Evolutionary conservation across 768 basidiomycete species (phyloP), one percentile per base, ranked within the genome.

Genomic region (Boletus reticulatus): DNA sequence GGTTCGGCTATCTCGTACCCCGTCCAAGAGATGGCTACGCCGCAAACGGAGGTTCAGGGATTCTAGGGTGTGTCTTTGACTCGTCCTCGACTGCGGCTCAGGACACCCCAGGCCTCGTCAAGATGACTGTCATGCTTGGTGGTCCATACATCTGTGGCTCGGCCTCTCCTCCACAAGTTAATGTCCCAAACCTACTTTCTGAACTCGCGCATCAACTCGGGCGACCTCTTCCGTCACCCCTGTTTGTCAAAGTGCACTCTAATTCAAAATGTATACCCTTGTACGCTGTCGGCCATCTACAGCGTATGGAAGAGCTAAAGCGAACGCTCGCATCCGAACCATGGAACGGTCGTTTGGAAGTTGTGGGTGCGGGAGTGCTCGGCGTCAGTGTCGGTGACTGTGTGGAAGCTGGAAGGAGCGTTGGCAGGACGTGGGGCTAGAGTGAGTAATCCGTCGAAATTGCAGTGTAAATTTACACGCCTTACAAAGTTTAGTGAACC

Each of bases 1-100:
- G 96, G 4, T 99, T 98, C 68, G 96, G 96, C 10, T 98, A 94
- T 75, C 87, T 99, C 65, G 80, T 97, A 50, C 94, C 95, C 0
- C 89, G 94, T 16, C 84, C 89, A 0, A 73, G 72, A 32, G 69
- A 69, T 6, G 86, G 78, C 20, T 88, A 90, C 60, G 63, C 71
- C n/a, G 50, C 56, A 22, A 49, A 62, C 6, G 62, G 68, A 34
- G 60, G 70, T 46, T 69, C 78, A 12, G 82, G 83, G 4, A 80
- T 90, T 19, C 79, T 98, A 0, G 96, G 96, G 13, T 85, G 87
- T 31, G 86, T 98, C 12, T 98, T 98, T 72, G 96, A 98, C 69
- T 91, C 90, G 0, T 87, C 84, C 49, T 80, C 89, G 9, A 77
- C 94, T 39, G 75, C 82, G 1, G 78, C 72, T 6, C 87, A 94